Percentiles rank a stretch among this genome's conserved stretches.
phyloP scores from a whole-genome alignment of 345 rosid species.

The Acer campestre region DNA sequence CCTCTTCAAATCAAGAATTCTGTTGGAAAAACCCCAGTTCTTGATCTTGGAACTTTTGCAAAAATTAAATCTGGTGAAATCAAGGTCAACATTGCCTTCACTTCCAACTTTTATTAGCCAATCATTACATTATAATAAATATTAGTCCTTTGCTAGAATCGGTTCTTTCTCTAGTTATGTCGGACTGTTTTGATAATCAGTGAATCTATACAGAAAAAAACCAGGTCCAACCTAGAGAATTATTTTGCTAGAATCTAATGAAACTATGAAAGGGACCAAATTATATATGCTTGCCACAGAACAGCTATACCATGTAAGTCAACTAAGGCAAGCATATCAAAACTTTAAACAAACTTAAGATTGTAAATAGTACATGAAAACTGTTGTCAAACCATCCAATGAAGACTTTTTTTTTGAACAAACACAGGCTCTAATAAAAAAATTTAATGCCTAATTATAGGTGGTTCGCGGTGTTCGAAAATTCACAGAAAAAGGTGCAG shows the following conservation, averaged over 20 bases:
- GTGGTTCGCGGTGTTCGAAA: conserved; percentile 34
- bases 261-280: neutral
- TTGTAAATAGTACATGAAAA: neutral
- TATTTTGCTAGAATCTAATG: neutral
- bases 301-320: neutral
- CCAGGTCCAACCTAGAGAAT: no score
- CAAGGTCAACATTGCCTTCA: conserved; percentile 36
- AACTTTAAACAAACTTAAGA: neutral
- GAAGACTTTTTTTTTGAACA: no score
- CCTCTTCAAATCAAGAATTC: conserved; percentile 63
- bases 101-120: neutral
- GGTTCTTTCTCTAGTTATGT: no score
- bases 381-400: neutral
- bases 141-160: neutral
- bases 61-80: conserved; percentile 61
- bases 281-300: neutral
- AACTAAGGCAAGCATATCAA: neutral
- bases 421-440: no score
- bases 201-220: no score
- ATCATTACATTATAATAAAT: neutral
- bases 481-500: conserved; percentile 41
- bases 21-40: conserved; percentile 68
- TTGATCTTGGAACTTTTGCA: conserved; percentile 62
- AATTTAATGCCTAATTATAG: conserved; percentile 20
- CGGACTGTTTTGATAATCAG: no score